phyloP scores from a whole-genome alignment of 768 basidiomycete genomes.

The Hemileccinum impolitum region DNA sequence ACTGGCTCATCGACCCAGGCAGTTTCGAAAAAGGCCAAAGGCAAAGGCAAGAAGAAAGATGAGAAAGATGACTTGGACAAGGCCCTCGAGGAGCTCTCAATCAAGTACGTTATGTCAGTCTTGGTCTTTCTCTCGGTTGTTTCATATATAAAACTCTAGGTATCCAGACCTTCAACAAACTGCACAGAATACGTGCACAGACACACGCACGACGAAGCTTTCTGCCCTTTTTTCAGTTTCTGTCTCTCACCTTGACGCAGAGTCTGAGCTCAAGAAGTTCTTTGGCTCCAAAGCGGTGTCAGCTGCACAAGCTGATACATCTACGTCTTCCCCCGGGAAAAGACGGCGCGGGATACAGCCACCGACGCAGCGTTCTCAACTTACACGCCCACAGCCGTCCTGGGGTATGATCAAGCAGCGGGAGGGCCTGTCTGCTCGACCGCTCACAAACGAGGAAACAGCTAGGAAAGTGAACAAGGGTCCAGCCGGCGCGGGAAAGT shows the following conservation, averaged over 20 bases:
- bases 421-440: conserved; percentile 69
- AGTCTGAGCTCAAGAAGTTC: conserved; percentile 89
- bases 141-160: conserved; percentile 28
- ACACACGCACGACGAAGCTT: conserved; percentile 34
- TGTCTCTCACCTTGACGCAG: conserved; percentile 75
- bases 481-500: conserved; percentile 56
- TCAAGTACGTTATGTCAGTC: conserved; percentile 48
- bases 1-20: background rate
- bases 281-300: conserved; percentile 88
- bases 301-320: conserved; percentile 45
- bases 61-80: conserved; percentile 78
- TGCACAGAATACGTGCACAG: conserved; percentile 18
- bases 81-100: conserved; percentile 78
- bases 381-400: conserved; percentile 70
- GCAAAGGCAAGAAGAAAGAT: conserved; percentile 59
- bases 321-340: conserved; percentile 34
- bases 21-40: conserved; percentile 54
- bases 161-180: conserved; percentile 51
- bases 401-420: conserved; percentile 73
- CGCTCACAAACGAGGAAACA: conserved; percentile 54
- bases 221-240: conserved; percentile 74
- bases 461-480: conserved; percentile 41
- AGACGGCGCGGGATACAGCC: conserved; percentile 35
- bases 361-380: conserved; percentile 55
- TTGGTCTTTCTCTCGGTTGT: background rate